Percentiles rank a stretch among this genome's conserved stretches.
Conservation (phyloP, 2,329 filamentous ascomycete genomes). For the Trichoderma sp. region DNA sequence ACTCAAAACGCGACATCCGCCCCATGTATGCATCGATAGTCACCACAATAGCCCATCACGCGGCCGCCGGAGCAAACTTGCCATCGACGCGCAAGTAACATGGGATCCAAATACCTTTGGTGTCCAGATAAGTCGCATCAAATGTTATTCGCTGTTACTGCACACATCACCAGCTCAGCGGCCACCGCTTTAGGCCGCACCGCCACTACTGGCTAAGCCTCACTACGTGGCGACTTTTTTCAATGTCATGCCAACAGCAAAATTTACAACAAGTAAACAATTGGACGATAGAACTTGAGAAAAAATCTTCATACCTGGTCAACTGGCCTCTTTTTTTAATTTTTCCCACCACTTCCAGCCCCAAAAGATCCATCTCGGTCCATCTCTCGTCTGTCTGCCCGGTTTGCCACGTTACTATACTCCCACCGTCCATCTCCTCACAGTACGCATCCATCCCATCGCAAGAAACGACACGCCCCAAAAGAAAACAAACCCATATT, state of each 20-base stretch:
- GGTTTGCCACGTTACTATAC: constrained; percentile 7
- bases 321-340: not conserved
- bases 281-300: not conserved
- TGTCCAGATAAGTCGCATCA: no score
- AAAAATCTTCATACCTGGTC: not conserved
- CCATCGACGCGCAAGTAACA: not conserved
- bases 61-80: not conserved
- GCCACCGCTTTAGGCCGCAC: constrained; percentile 15
- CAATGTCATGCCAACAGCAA: not conserved
- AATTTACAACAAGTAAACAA: not conserved
- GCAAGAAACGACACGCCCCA: not conserved
- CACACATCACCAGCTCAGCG: not conserved
- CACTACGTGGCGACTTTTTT: not conserved
- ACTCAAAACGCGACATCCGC: constrained; percentile 1
- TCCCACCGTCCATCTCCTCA: constrained; percentile 4
- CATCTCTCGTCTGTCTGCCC: not conserved
- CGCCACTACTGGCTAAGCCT: constrained; percentile 14
- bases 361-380: constrained; percentile 10
- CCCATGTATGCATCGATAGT: constrained; percentile 16
- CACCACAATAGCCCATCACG: constrained; percentile 3
- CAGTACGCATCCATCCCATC: not conserved
- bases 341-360: not conserved
- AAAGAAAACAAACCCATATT: not conserved
- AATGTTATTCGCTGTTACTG: not conserved
- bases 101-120: no score